These are phyloP conservation scores for Globisporangium paddicum DNA, from an alignment of 352 stramenopile species.

Conservation along the genomic window DNA sequence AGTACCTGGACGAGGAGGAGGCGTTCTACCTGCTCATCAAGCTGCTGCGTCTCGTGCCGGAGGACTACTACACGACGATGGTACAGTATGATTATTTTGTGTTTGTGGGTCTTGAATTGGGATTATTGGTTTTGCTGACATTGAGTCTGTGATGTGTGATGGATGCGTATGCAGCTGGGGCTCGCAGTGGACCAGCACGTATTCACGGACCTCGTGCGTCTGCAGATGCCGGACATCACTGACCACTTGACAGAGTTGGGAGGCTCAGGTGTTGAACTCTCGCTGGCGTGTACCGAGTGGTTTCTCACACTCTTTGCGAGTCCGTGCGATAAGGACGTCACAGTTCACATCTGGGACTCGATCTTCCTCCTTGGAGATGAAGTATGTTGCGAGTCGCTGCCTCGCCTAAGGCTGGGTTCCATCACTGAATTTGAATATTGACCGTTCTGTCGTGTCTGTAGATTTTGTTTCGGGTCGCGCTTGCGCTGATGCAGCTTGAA, in stretches of 20 bases:
- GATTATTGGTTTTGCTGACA: neutral
- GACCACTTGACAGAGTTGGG: slow-evolving; percentile 59
- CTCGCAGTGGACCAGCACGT: slow-evolving; percentile 87
- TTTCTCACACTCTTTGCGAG: slow-evolving; percentile 87
- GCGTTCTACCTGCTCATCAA: slow-evolving; percentile 81
- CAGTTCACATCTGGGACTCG: slow-evolving; percentile 77
- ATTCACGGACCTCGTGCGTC: slow-evolving; percentile 77
- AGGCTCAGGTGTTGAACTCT: slow-evolving; percentile 83
- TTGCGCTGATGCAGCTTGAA: slow-evolving; percentile 71
- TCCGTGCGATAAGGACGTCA: slow-evolving; percentile 66
- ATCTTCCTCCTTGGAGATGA: slow-evolving; percentile 83
- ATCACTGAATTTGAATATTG: neutral
- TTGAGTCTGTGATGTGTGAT: slow-evolving; percentile 2
- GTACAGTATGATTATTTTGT: slow-evolving; percentile 21
- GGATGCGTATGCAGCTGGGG: slow-evolving; percentile 38
- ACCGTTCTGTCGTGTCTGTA: slow-evolving; percentile 10
- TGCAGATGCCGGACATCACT: slow-evolving; percentile 68
- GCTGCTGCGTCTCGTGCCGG: slow-evolving; percentile 71
- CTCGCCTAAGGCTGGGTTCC: neutral
- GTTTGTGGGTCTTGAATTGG: neutral
- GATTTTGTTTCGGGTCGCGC: slow-evolving; percentile 71
- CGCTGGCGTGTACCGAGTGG: slow-evolving; percentile 84
- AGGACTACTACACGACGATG: slow-evolving; percentile 90
- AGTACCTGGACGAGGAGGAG: slow-evolving; percentile 66
- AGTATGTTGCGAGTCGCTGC: slow-evolving; percentile 19